Percentiles rank a stretch among this genome's conserved stretches.
Evolutionary conservation across 371 early-diverging fungal species (phyloP).

Genomic region (Mortierella sp.): DNA sequence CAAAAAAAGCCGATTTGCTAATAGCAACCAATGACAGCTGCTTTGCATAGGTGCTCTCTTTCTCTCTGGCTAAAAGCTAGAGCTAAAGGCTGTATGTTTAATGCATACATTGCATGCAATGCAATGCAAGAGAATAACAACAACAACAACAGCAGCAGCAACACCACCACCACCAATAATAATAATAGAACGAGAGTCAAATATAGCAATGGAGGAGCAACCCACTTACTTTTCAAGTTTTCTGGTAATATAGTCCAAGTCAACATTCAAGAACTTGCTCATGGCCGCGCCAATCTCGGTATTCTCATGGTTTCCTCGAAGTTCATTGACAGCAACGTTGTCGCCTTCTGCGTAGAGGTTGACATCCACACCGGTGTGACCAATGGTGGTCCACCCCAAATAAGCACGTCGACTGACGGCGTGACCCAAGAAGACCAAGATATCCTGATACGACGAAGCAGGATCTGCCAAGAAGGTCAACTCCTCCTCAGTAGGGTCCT

Average conservation of each 20-base stretch:
- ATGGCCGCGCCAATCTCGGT: conserved; percentile 89
- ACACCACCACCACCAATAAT: too few species aligned
- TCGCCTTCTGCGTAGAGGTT: conserved; percentile 88
- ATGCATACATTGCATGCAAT: too few species aligned
- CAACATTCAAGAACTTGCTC: conserved; percentile 68
- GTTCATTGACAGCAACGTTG: conserved; percentile 1
- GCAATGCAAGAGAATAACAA: too few species aligned
- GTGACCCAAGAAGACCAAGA: conserved; percentile 72
- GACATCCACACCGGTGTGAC: conserved; percentile 95
- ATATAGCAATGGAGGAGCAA: too few species aligned
- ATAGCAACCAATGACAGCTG: too few species aligned
- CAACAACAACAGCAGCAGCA: too few species aligned
- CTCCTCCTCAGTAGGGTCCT: conserved; percentile 76
- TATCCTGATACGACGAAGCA: conserved; percentile 19
- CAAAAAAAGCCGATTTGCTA: too few species aligned
- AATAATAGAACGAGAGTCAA: too few species aligned
- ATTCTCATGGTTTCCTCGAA: conserved; percentile 86
- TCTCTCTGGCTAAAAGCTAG: too few species aligned
- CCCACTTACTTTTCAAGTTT: conserved; percentile 57
- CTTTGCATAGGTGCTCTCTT: too few species aligned
- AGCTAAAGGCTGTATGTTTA: too few species aligned
- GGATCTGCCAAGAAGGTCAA: conserved; percentile 61
- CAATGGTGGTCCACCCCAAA: conserved; percentile 91
- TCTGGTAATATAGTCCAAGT: conserved; percentile 73
- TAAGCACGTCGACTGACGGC: conserved; percentile 80